Conservation (phyloP, 169 alveolate genomes). For the Babesia caballi region DNA sequence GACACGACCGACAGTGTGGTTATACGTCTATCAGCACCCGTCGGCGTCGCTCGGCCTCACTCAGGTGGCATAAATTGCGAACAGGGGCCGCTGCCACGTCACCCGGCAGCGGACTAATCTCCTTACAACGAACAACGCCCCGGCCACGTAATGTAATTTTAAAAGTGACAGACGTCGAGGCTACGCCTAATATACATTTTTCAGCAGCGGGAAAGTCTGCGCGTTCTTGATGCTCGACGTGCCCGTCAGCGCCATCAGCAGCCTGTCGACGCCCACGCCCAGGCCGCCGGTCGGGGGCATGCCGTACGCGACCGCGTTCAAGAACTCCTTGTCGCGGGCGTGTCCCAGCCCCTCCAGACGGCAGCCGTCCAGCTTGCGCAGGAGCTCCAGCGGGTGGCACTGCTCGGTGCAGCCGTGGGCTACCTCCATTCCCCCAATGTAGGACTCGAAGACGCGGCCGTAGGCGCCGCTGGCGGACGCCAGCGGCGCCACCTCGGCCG, state of each 20-base stretch:
- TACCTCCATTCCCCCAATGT: slow-evolving; percentile 94
- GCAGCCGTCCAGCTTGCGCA: slow-evolving; percentile 82
- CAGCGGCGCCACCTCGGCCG: slow-evolving; percentile 88
- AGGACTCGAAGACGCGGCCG: slow-evolving; percentile 97
- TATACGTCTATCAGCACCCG: background rate
- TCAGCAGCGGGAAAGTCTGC: slow-evolving; percentile 51
- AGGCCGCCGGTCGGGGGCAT: slow-evolving; percentile 96
- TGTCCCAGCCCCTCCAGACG: slow-evolving; percentile 71
- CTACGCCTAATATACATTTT: slow-evolving; percentile 1
- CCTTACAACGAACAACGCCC: too few species aligned
- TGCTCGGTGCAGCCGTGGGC: slow-evolving; percentile 98
- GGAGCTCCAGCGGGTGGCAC: slow-evolving; percentile 96
- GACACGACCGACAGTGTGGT: background rate
- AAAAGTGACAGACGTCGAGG: too few species aligned
- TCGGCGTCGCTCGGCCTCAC: too few species aligned
- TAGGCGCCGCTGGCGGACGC: slow-evolving; percentile 87
- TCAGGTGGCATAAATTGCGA: too few species aligned
- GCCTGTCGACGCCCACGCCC: slow-evolving; percentile 95
- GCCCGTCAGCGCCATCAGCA: slow-evolving; percentile 91
- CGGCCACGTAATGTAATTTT: background rate
- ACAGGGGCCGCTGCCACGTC: too few species aligned
- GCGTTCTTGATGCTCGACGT: slow-evolving; percentile 82
- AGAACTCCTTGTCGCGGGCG: slow-evolving; percentile 90
- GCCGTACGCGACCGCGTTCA: slow-evolving; percentile 90
- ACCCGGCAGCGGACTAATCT: too few species aligned